Conservation (phyloP, 2,329 filamentous ascomycete genomes). For the Fusarium decemcellulare region DNA sequence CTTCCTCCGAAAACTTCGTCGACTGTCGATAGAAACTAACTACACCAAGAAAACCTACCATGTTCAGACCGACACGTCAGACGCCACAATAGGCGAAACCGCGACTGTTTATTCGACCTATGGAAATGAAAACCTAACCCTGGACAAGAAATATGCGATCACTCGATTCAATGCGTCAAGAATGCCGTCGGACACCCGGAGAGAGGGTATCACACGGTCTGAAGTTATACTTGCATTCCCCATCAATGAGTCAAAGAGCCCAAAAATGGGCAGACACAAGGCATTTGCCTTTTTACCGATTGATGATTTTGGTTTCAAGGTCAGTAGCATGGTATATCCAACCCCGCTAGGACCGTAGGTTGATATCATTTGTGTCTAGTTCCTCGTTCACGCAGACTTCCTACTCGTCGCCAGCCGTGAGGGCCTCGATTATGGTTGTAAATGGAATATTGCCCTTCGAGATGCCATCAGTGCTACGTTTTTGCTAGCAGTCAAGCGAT, state of each 20-base stretch:
- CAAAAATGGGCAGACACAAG: neutral
- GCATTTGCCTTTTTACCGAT: neutral
- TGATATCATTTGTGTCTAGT: neutral
- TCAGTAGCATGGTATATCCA: neutral
- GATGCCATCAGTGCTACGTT: neutral
- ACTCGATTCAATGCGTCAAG: neutral
- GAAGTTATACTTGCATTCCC: neutral
- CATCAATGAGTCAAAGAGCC: neutral
- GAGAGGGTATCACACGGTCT: neutral
- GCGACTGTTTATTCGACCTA: neutral
- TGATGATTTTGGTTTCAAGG: neutral
- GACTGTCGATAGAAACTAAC: rapidly evolving
- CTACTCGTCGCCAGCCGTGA: neutral
- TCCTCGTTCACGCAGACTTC: neutral
- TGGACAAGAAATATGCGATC: neutral
- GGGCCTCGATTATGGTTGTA: neutral
- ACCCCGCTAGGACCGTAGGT: too few species aligned
- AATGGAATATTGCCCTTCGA: neutral
- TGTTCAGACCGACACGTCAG: neutral
- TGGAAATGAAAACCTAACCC: neutral
- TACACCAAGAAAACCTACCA: neutral
- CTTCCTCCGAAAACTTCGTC: neutral
- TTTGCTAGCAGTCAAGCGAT: neutral
- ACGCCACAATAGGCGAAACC: neutral
- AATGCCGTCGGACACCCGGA: neutral